Evolutionary conservation across 176 grass and related monocot genomes (phyloP), one percentile per base, ranked within the genome.

Genomic region (Avena eriantha): DNA sequence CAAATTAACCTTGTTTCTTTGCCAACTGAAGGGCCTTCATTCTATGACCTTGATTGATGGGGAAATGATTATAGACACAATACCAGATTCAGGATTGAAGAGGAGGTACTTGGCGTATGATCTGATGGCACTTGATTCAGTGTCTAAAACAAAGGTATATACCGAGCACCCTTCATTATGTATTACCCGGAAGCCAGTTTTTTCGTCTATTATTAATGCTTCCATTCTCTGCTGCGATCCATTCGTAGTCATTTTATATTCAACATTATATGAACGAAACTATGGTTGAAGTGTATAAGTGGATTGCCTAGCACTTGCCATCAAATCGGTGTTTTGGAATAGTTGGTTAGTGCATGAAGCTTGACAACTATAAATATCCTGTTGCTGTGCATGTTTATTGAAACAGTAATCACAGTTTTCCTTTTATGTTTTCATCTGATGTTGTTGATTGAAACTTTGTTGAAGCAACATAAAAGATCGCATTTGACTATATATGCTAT

Each of bases 41-140:
- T 78, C 89, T 48, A 90, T 85, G 87, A 98, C 93, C 9, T 89
- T 98, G 92, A 94, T 98, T 90, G 96, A 98, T 89, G 96, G 96
- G 31, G 96, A 98, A 81, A 98, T 98, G 96, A 95, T 98, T 87
- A 98, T 98, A 85, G 96, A 98, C 76, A 94, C 87, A 63, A 84
- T 98, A 86, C 93, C 93, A 73, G 92, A 95, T 88, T 83, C 88
- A 81, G 91, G 96, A 82, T 88, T 95, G 88, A 98, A 92, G 84
- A 94, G 93, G 88, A 93, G 93, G 83, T 98, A 94, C 78, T 81
- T 98, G 77, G 86, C 90, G 21, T 98, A 95, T 91, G 96, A 98
- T 92, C 82, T 98, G 51, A 93, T 98, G 90, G 91, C 96, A 21
- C 88, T 94, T 86, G 93, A 94, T 72, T 46, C 82, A 48, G 24